Evolutionary conservation across 73 alveolate genomes (phyloP).

Genomic region (Tetrahymena malaccensis): DNA sequence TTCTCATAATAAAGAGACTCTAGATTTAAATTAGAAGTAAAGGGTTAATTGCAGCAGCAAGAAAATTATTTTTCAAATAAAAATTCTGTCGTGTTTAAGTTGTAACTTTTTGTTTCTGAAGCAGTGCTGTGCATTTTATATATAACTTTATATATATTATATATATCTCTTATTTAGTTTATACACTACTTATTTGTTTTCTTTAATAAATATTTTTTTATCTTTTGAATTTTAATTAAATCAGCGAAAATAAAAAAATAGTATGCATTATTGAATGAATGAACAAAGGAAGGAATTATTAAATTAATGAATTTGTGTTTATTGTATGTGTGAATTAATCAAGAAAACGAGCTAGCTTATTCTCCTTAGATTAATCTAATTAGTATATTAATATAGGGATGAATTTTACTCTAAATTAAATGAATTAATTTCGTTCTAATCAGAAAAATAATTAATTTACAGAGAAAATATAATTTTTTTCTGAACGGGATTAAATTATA

Average conservation of each 20-base stretch:
- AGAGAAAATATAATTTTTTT: background rate
- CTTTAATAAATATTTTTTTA: background rate
- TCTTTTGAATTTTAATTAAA: too few relatives aligned
- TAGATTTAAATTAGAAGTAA: background rate
- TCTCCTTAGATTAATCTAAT: too few relatives aligned
- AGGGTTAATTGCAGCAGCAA: background rate
- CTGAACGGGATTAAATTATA: background rate
- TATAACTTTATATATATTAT: too few relatives aligned
- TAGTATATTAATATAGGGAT: background rate
- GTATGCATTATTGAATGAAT: too few relatives aligned
- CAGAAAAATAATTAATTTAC: background rate
- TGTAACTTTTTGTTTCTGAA: background rate
- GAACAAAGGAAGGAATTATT: too few relatives aligned
- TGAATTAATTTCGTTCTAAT: background rate
- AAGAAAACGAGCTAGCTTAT: too few relatives aligned
- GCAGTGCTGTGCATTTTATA: background rate
- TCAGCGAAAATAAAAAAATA: background rate
- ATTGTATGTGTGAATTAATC: too few relatives aligned
- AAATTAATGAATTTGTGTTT: too few relatives aligned
- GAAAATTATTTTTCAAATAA: too few relatives aligned
- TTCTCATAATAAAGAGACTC: background rate
- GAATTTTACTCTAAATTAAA: too few relatives aligned
- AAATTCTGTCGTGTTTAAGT: too few relatives aligned
- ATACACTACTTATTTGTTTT: background rate
- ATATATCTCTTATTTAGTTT: too few relatives aligned